Conservation (phyloP, 2,329 filamentous ascomycete genomes). For the Fusarium sp. region DNA sequence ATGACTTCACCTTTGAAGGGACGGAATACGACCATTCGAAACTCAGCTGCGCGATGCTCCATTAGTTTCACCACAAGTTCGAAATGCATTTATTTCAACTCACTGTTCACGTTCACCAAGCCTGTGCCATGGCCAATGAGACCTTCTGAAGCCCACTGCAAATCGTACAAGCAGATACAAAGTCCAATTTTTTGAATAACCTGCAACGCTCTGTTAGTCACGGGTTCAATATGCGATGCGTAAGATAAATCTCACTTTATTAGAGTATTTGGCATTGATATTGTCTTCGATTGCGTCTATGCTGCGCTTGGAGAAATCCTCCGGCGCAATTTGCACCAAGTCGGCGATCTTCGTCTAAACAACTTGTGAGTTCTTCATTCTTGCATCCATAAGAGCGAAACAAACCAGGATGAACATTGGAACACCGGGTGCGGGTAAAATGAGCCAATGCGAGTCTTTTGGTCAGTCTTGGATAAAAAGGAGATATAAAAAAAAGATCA, state of each 20-base stretch:
- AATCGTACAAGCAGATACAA: constrained; percentile 91
- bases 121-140: constrained; percentile 93
- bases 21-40: constrained; percentile 90
- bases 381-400: constrained; percentile 10
- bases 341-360: constrained; percentile 88
- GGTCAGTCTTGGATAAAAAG: background rate
- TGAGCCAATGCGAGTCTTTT: background rate
- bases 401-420: constrained; percentile 62
- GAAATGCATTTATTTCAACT: constrained; percentile 17
- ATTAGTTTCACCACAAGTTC: background rate
- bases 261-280: constrained; percentile 96
- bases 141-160: constrained; percentile 89
- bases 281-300: constrained; percentile 91
- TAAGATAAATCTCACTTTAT: constrained; percentile 67
- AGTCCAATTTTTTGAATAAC: constrained; percentile 94
- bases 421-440: background rate
- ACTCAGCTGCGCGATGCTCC: constrained; percentile 69
- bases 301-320: constrained; percentile 86
- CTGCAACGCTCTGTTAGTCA: constrained; percentile 46
- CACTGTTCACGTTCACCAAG: constrained; percentile 92
- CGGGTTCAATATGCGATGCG: background rate
- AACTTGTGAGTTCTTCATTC: constrained; percentile 19
- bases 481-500: background rate
- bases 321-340: constrained; percentile 88
- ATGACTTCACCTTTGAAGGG: constrained; percentile 96